These are phyloP conservation scores for Rhodocollybia butyracea DNA, from an alignment of 768 basidiomycete genomes.

Conservation along the genomic window DNA sequence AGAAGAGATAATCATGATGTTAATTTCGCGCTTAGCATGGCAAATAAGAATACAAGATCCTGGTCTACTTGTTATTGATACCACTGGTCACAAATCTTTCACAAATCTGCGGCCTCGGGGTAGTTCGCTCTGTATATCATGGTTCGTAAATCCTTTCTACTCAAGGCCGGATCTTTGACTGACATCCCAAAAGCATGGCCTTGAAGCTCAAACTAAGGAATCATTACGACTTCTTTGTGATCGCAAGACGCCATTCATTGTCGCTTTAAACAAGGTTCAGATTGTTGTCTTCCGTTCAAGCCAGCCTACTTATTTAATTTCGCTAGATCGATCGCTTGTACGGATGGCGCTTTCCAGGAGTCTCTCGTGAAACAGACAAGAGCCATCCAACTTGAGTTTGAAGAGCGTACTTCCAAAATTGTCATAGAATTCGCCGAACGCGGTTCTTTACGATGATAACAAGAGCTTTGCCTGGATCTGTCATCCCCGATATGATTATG, in stretches of 20 bases:
- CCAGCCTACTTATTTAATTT: slow-evolving; percentile 9
- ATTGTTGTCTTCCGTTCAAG: slow-evolving; percentile 1
- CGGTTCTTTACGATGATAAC: slow-evolving; percentile 96
- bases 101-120: slow-evolving; percentile 94
- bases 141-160: slow-evolving; percentile 37
- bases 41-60: slow-evolving; percentile 90
- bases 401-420: slow-evolving; percentile 80
- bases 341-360: slow-evolving; percentile 90
- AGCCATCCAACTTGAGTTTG: slow-evolving; percentile 86
- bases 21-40: slow-evolving; percentile 56
- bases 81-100: slow-evolving; percentile 99
- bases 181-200: slow-evolving; percentile 66
- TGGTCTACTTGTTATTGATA: slow-evolving; percentile 97
- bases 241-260: slow-evolving; percentile 97
- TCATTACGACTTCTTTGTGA: slow-evolving; percentile 89
- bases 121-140: slow-evolving; percentile 96
- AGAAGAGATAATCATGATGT: not conserved
- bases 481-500: slow-evolving; percentile 99
- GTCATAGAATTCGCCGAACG: slow-evolving; percentile 96
- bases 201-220: slow-evolving; percentile 98
- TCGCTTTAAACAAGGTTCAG: slow-evolving; percentile 96
- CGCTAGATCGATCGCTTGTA: slow-evolving; percentile 94
- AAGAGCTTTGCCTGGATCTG: slow-evolving; percentile 90
- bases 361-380: slow-evolving; percentile 80
- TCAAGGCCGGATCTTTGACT: not conserved